Percentiles rank a stretch among this genome's conserved stretches.
Conservation (phyloP, 2,329 filamentous ascomycete species). For the Fusarium sp. region DNA sequence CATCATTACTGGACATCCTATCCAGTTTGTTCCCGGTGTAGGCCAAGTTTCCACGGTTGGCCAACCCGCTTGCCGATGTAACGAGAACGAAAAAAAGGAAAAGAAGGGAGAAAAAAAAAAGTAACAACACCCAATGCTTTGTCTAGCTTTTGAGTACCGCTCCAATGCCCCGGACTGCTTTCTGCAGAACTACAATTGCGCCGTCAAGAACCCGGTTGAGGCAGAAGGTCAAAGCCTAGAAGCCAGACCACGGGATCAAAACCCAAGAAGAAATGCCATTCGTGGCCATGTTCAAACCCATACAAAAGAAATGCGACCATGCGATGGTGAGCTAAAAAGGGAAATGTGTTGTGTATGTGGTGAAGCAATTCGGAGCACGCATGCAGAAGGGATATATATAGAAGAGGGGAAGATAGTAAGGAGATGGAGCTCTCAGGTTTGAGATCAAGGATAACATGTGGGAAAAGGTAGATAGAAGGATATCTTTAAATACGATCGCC, state of each 20-base stretch:
- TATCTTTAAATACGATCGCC: constrained; percentile 50
- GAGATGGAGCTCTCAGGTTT: constrained; percentile 7
- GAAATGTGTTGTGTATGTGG: constrained; percentile 3
- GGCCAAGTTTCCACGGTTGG: constrained; percentile 2
- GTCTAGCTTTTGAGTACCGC: constrained; percentile 35
- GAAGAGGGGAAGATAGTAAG: constrained; percentile 1
- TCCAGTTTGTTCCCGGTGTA: constrained; percentile 28
- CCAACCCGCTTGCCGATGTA: not conserved
- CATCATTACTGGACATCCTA: constrained; percentile 28
- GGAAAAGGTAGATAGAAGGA: constrained; percentile 14
- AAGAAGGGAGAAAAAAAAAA: not conserved
- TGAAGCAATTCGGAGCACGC: constrained; percentile 5
- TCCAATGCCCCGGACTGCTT: constrained; percentile 33
- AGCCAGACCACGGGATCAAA: constrained; percentile 2
- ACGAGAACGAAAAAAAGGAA: not conserved
- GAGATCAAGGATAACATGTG: constrained; percentile 4
- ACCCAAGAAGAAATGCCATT: constrained; percentile 7
- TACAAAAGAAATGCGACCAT: constrained; percentile 31
- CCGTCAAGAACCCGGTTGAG: constrained; percentile 20
- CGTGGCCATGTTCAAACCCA: constrained; percentile 12
- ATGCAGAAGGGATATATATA: constrained; percentile 8
- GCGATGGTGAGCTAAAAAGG: not conserved
- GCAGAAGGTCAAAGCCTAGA: constrained; percentile 1
- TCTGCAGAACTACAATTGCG: constrained; percentile 28
- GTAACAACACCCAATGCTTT: constrained; percentile 28